Percentiles rank a stretch among this genome's conserved stretches.
Conservation (phyloP, 2,329 filamentous ascomycete species). For the Trichoderma atrobrunneum region DNA sequence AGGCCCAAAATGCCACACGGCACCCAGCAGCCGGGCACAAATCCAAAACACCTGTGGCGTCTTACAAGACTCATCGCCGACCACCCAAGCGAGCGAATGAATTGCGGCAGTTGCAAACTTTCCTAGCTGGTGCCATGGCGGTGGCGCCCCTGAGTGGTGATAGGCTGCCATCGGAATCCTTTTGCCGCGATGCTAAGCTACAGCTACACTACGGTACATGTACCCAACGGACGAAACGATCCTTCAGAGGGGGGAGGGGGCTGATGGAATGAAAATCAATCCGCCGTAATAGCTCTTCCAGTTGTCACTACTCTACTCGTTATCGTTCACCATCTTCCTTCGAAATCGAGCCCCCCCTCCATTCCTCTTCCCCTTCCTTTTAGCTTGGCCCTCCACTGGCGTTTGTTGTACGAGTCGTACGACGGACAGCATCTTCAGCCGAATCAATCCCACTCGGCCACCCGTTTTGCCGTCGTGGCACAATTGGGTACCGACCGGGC, state of each 20-base stretch:
- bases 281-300: no score
- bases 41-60: constrained; percentile 5
- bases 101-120: background rate
- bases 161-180: constrained; percentile 10
- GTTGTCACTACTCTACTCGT: background rate
- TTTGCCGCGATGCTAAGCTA: background rate
- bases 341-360: background rate
- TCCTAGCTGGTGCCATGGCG: background rate
- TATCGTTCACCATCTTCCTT: background rate
- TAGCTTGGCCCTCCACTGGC: background rate
- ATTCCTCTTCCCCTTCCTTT: background rate
- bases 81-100: background rate
- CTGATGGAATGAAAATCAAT: background rate
- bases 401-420: background rate
- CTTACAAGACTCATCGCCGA: background rate
- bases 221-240: background rate
- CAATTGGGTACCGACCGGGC: background rate
- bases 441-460: background rate
- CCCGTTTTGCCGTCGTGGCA: background rate
- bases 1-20: background rate
- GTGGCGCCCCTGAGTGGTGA: background rate
- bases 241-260: background rate
- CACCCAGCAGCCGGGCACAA: constrained; percentile 8
- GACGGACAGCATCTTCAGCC: background rate
- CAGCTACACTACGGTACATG: no score